These are phyloP conservation scores for Entonaema liquescens DNA, from an alignment of 495 filamentous ascomycete species.

Conservation along the genomic window DNA sequence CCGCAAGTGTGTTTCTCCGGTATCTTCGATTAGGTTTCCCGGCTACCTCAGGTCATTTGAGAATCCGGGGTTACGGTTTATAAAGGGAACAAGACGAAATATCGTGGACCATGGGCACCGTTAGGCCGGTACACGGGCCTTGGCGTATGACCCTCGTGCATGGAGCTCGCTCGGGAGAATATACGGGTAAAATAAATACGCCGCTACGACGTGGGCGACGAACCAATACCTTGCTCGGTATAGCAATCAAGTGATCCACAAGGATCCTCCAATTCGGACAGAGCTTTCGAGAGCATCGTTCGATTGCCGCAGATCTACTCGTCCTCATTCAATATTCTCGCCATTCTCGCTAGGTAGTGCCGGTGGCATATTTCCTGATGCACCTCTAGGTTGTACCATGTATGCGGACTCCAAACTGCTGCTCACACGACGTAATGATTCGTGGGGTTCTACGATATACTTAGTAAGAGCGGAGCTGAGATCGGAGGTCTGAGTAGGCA, in stretches of 20 bases:
- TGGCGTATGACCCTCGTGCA: constrained; percentile 35
- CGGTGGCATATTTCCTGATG: constrained; percentile 30
- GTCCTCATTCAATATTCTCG: constrained; percentile 6
- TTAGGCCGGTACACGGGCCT: constrained; percentile 32
- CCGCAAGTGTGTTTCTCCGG: constrained; percentile 22
- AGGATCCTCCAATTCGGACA: constrained; percentile 17
- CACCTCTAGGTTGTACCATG: constrained; percentile 26
- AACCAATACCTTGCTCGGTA: constrained; percentile 36
- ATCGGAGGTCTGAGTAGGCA: constrained; percentile 16
- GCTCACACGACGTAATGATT: constrained; percentile 8
- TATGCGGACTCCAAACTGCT: constrained; percentile 32
- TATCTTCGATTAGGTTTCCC: constrained; percentile 25
- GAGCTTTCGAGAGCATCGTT: constrained; percentile 20
- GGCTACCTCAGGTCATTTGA: constrained; percentile 13
- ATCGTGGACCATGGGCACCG: constrained; percentile 31
- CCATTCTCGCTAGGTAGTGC: constrained; percentile 21
- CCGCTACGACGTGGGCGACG: constrained; percentile 31
- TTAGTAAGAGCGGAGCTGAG: constrained; percentile 31
- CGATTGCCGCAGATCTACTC: constrained; percentile 33
- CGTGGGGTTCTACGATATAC: constrained; percentile 14
- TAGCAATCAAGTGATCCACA: constrained; percentile 37
- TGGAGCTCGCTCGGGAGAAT: constrained; percentile 40
- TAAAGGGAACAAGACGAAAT: constrained; percentile 23
- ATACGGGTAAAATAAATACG: constrained; percentile 41
- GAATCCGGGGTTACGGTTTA: constrained; percentile 25